phyloP scores from a whole-genome alignment of 176 grass and related monocot genomes.

The Lolium rigidum region DNA sequence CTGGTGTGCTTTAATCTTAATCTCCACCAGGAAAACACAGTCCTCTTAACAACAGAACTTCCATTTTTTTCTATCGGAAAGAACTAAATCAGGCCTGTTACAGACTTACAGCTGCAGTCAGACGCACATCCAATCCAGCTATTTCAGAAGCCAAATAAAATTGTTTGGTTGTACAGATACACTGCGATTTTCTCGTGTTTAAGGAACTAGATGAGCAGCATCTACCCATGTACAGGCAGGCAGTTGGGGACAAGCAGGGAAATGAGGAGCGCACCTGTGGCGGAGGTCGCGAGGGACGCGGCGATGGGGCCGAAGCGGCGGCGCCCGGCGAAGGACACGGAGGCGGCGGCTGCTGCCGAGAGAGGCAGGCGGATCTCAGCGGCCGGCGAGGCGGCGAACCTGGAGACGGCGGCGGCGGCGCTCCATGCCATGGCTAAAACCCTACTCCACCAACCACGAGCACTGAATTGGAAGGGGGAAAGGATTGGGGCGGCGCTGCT shows the following conservation, averaged over 20 bases:
- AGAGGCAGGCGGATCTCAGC: constrained; percentile 40
- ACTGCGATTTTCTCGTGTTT: background rate
- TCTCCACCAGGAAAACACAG: background rate
- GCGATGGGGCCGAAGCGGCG: constrained; percentile 46
- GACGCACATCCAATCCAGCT: background rate
- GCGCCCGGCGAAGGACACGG: constrained; percentile 42
- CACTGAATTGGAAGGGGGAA: background rate
- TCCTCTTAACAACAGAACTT: background rate
- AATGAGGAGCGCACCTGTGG: constrained; percentile 45
- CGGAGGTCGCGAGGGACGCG: constrained; percentile 62
- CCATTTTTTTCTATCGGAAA: background rate
- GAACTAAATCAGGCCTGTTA: background rate
- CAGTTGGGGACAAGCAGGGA: background rate
- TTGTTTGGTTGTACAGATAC: no score
- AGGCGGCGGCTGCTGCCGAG: constrained; percentile 38
- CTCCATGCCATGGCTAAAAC: constrained; percentile 73
- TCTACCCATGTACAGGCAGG: background rate
- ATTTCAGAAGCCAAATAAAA: no score
- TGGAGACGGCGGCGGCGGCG: constrained; percentile 50
- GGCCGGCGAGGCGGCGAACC: constrained; percentile 43
- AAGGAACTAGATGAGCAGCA: background rate
- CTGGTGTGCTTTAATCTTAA: background rate
- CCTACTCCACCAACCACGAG: constrained; percentile 33
- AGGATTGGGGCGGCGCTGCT: background rate
- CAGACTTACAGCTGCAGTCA: background rate